Evolutionary conservation across 1,139 yeast species (phyloP).

Genomic region (Pichia norvegensis): DNA sequence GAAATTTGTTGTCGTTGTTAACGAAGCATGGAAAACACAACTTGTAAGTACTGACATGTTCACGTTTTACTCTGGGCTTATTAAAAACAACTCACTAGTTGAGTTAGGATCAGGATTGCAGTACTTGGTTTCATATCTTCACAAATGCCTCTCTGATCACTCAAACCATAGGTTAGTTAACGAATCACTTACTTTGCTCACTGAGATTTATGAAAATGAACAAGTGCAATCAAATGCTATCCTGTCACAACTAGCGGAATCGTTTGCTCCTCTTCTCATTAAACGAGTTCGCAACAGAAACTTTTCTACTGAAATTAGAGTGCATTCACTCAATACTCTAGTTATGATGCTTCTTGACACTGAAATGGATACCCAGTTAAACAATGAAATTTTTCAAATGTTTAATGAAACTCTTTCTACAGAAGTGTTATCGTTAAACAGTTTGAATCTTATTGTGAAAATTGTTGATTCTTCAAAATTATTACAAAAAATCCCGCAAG

Average conservation of each 20-base stretch:
- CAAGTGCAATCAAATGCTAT: slow-evolving; percentile 16
- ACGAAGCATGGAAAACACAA: slow-evolving; percentile 14
- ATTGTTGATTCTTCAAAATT: slow-evolving; percentile 13
- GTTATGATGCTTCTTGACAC: slow-evolving; percentile 27
- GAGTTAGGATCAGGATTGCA: slow-evolving; percentile 27
- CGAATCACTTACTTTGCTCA: slow-evolving; percentile 42
- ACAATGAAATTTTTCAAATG: slow-evolving; percentile 11
- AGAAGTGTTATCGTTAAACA: slow-evolving; percentile 7
- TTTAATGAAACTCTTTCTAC: slow-evolving; percentile 13
- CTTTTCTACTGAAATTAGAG: slow-evolving; percentile 46
- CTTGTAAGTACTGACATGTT: slow-evolving; percentile 25
- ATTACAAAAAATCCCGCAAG: neutral
- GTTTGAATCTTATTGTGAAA: slow-evolving; percentile 16
- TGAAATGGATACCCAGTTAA: neutral
- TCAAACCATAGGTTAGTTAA: slow-evolving; percentile 43
- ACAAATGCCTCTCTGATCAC: slow-evolving; percentile 34
- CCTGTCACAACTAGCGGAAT: slow-evolving; percentile 2
- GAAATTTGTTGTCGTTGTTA: slow-evolving; percentile 14
- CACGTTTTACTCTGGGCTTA: slow-evolving; percentile 28
- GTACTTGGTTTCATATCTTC: slow-evolving; percentile 32
- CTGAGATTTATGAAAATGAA: slow-evolving; percentile 30
- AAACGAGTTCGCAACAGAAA: slow-evolving; percentile 36
- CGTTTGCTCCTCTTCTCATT: slow-evolving; percentile 17
- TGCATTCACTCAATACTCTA: slow-evolving; percentile 36
- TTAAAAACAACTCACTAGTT: slow-evolving; percentile 25